A percentile compares a stretch with the other conserved stretches of the same genome.
These are phyloP conservation scores for Claviceps pusilla DNA, from an alignment of 2,329 filamentous ascomycete genomes.

Conservation along the genomic window DNA sequence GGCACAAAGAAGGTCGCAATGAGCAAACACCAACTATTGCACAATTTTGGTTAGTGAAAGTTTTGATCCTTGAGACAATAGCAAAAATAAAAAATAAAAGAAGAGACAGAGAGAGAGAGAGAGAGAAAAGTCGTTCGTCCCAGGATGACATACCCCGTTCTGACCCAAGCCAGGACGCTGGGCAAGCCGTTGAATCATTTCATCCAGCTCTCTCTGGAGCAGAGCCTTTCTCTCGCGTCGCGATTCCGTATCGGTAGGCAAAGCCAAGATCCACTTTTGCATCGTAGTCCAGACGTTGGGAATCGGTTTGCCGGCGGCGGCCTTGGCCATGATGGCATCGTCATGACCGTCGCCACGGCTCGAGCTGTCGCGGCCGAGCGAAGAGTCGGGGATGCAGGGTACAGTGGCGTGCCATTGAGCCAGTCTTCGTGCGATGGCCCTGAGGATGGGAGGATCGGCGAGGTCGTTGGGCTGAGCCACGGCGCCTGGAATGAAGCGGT, in stretches of 20 bases:
- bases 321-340: constrained; percentile 30
- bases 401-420: constrained; percentile 83
- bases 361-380: constrained; percentile 18
- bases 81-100: no score
- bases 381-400: constrained; percentile 35
- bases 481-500: constrained; percentile 72
- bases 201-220: constrained; percentile 61
- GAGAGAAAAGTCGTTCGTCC: no score
- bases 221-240: constrained; percentile 51
- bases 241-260: constrained; percentile 57
- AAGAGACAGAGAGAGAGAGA: no score
- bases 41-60: constrained; percentile 5
- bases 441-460: constrained; percentile 58
- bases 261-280: constrained; percentile 84
- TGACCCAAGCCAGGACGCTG: constrained; percentile 61
- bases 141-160: constrained; percentile 45
- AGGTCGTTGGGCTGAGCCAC: constrained; percentile 72
- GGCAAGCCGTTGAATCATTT: constrained; percentile 56
- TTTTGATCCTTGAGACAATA: not conserved
- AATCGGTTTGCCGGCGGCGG: constrained; percentile 52
- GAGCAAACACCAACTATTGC: constrained; percentile 67
- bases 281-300: constrained; percentile 90
- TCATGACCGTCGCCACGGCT: constrained; percentile 20
- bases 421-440: constrained; percentile 67
- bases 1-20: constrained; percentile 89